Conservation (phyloP, 306 rosid genomes). For the Inga leiocalycina region DNA sequence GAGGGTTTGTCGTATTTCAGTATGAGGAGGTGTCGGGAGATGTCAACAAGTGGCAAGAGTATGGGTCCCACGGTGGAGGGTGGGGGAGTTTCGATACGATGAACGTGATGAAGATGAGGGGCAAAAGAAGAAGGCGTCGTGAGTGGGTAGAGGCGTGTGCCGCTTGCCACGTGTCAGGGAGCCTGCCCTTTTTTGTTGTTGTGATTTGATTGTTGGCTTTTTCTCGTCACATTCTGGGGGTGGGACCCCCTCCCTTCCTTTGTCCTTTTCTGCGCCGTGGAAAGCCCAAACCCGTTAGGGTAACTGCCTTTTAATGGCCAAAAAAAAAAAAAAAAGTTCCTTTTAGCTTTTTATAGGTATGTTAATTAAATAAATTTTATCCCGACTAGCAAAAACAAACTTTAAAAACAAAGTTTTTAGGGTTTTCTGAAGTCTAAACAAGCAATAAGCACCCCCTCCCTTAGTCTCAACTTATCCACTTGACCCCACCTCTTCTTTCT, state of each 20-base stretch:
- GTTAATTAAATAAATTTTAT: no score
- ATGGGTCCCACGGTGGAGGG: conserved; percentile 7
- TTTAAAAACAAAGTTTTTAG: no score
- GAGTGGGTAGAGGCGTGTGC: neutral
- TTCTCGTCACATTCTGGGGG: conserved; percentile 32
- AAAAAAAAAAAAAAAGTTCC: no score
- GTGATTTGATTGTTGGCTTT: conserved; percentile 35
- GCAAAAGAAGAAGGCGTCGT: no score
- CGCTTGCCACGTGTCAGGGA: conserved; percentile 38
- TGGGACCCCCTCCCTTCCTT: neutral
- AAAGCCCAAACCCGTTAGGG: neutral
- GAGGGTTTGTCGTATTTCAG: neutral
- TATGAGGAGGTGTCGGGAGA: neutral
- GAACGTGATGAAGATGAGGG: neutral
- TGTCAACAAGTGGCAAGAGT: neutral
- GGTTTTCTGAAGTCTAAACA: no score
- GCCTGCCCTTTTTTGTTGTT: neutral
- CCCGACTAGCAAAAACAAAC: no score
- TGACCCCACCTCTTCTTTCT: no score
- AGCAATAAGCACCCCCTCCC: no score
- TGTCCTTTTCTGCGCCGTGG: neutral
- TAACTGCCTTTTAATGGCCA: no score
- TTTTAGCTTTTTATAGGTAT: no score
- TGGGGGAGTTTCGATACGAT: conserved; percentile 39
- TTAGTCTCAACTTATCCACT: no score